These are phyloP conservation scores for Sarocladium brachiariae DNA, from an alignment of 2,329 filamentous ascomycete species.

Conservation along the genomic window DNA sequence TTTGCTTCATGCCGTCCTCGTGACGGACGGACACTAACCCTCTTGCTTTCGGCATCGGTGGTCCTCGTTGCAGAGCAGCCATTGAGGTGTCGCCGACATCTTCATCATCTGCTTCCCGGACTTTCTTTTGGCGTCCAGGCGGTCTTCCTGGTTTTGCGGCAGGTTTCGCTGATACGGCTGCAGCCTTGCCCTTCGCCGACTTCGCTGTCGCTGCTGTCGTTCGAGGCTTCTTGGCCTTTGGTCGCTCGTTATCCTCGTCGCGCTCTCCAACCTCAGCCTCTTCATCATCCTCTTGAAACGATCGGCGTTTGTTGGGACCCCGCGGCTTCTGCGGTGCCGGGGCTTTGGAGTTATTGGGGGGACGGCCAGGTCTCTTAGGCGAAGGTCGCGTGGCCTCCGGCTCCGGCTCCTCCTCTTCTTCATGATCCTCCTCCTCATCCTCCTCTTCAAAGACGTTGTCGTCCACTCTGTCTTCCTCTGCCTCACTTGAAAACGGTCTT, in stretches of 20 bases:
- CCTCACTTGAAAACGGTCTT: neutral
- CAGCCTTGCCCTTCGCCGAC: conserved; percentile 17
- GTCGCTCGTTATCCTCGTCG: conserved; percentile 12
- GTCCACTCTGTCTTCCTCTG: conserved; percentile 3
- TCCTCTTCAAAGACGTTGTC: neutral
- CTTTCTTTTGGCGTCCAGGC: conserved; percentile 11
- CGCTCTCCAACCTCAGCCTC: conserved; percentile 11
- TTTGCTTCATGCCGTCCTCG: conserved; percentile 47
- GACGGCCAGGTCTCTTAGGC: conserved; percentile 10
- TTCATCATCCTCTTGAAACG: conserved; percentile 3
- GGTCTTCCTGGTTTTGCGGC: neutral
- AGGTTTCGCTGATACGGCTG: conserved; percentile 2
- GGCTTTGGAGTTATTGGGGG: conserved; percentile 11
- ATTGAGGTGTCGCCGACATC: conserved; percentile 39
- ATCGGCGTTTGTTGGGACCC: conserved; percentile 12
- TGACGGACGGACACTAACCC: conserved; percentile 47
- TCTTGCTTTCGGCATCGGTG: conserved; percentile 48
- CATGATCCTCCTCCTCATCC: conserved; percentile 14
- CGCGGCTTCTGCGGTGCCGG: conserved; percentile 9
- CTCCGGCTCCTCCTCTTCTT: conserved; percentile 15
- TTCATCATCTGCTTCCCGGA: conserved; percentile 27
- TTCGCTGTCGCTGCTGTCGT: conserved; percentile 18
- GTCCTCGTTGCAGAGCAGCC: conserved; percentile 44
- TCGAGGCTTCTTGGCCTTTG: conserved; percentile 15
- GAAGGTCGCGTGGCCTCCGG: conserved; percentile 15